Conservation (phyloP, 148 eudicot genomes). For the Amaranthus palmeri region DNA sequence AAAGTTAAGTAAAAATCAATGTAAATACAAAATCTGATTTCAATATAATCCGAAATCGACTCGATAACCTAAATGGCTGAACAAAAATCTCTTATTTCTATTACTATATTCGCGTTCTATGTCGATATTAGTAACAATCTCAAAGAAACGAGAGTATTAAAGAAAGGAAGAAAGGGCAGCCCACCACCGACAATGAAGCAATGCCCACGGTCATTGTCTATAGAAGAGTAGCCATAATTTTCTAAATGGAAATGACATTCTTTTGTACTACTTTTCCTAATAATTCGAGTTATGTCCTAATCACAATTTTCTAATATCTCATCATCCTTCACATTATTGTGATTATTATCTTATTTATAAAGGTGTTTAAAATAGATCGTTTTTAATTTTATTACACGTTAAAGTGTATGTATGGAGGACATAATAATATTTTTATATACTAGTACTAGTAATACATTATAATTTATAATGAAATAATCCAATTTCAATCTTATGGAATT, state of each 20-base stretch:
- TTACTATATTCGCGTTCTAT: no score
- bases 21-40: no score
- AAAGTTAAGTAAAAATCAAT: no score
- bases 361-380: slow-evolving; percentile 9
- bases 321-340: neutral
- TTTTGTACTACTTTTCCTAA: neutral
- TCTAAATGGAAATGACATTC: slow-evolving; percentile 15
- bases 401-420: no score
- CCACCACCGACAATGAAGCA: slow-evolving; percentile 7
- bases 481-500: neutral
- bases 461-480: neutral
- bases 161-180: neutral
- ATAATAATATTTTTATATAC: no score
- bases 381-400: neutral
- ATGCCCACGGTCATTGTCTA: slow-evolving; percentile 3
- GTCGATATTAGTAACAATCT: no score
- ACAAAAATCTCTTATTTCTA: no score
- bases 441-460: neutral
- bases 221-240: neutral
- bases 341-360: neutral
- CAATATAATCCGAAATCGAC: no score
- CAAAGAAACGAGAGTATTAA: neutral
- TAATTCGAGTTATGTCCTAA: slow-evolving; percentile 21
- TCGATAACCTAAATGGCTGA: no score
- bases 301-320: neutral